These are phyloP conservation scores for Geranium rotundifolium DNA, from an alignment of 345 rosid genomes.

Conservation along the genomic window DNA sequence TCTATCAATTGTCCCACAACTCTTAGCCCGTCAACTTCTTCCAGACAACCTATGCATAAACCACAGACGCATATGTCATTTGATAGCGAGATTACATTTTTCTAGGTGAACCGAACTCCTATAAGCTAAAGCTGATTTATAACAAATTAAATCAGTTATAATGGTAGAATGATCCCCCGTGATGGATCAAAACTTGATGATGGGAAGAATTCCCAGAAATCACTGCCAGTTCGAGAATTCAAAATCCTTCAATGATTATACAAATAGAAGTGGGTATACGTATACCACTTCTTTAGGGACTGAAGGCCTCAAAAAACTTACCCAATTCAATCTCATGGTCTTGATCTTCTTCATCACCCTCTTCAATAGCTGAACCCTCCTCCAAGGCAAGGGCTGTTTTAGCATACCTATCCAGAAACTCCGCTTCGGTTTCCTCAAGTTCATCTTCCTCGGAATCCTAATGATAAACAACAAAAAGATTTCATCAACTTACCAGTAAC, in stretches of 20 bases:
- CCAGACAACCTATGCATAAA: constrained; percentile 33
- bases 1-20: constrained; percentile 25
- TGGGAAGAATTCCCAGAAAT: neutral
- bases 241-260: neutral
- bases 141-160: neutral
- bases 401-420: constrained; percentile 79
- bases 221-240: neutral
- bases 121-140: neutral
- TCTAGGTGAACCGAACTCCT: neutral
- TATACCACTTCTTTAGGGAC: neutral
- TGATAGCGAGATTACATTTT: neutral
- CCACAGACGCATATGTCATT: neutral
- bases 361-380: constrained; percentile 34
- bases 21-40: constrained; percentile 27
- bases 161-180: neutral
- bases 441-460: constrained; percentile 80
- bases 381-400: constrained; percentile 56
- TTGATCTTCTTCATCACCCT: constrained; percentile 59
- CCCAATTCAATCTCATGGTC: constrained; percentile 60
- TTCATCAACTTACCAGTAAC: neutral
- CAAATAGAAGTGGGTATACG: neutral
- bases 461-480: neutral
- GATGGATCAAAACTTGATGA: neutral
- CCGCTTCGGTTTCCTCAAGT: constrained; percentile 73
- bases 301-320: constrained; percentile 16